Evolutionary conservation across 108 stramenopile species (phyloP).

Genomic region (Skeletonema marinoi): DNA sequence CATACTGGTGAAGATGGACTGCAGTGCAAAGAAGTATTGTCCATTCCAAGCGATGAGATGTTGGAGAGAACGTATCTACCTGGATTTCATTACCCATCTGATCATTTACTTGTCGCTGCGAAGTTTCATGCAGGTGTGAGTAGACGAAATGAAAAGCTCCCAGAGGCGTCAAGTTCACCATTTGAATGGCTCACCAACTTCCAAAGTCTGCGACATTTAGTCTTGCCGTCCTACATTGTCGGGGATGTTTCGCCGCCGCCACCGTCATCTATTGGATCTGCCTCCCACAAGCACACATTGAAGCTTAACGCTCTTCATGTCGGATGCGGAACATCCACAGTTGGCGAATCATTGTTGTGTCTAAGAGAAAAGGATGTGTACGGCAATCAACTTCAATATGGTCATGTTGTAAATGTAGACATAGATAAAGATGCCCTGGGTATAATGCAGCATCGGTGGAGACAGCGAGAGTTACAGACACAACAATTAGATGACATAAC

Average conservation of each 20-base stretch:
- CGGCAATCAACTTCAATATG: conserved; percentile 33
- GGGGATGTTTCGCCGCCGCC: not conserved
- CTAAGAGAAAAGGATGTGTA: conserved; percentile 7
- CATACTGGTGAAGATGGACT: conserved; percentile 13
- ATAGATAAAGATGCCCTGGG: conserved; percentile 58
- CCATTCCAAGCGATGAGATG: conserved; percentile 29
- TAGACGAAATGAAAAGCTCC: not conserved
- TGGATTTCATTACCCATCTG: conserved; percentile 53
- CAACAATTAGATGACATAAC: not conserved
- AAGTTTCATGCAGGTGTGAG: conserved; percentile 23
- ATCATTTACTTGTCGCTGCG: conserved; percentile 59
- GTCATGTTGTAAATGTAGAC: conserved; percentile 72
- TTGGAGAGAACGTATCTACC: conserved; percentile 36
- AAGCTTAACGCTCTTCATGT: conserved; percentile 66
- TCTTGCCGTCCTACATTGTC: conserved; percentile 33
- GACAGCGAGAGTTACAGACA: conserved; percentile 3
- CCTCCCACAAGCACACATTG: not conserved
- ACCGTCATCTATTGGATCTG: not conserved
- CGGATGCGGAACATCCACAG: conserved; percentile 74
- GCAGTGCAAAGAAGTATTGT: conserved; percentile 17
- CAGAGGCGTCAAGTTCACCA: conserved; percentile 10
- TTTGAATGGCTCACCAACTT: conserved; percentile 56
- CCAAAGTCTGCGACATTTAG: conserved; percentile 29
- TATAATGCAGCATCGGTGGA: conserved; percentile 70
- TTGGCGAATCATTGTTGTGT: conserved; percentile 69